Base-by-base conservation (phyloP, 2,329 filamentous ascomycete genomes). In the Cytospora piceicola region DNA sequence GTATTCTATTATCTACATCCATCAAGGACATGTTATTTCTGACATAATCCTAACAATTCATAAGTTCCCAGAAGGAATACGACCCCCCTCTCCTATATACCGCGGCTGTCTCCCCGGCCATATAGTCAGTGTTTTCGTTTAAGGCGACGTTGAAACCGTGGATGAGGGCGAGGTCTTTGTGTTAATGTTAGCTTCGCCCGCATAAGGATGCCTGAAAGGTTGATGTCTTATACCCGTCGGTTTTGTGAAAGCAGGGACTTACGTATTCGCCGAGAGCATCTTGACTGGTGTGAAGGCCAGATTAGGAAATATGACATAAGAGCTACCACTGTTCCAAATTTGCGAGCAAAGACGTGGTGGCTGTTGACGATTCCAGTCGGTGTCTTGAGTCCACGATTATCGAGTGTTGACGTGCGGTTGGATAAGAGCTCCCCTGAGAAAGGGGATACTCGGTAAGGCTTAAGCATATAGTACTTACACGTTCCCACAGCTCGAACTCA, bases 61-160 rank as follows among this genome's bases (percentile, higher is more conserved):
- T n/a, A 7, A 59, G 34, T 12, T 59, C 27, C 42, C 57, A 59
- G 29, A 34, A 59, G 22, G 34, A 32, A 15, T 59, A 51, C 27
- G 57, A 59, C 11, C 57, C 57, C 57, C 57, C 51, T 8, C 24
- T 32, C 27, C 57, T 39, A 2, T 24, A 34, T 2, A 42, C 57
- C 3, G 57, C 57, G 9, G 42, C 24, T 34, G 12, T 52, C 24
- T 51, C 14, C 14, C 58, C 42, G 51, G 20, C 15, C 7, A 52
- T 51, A 12, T 51, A 60, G 42, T 42, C 58, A 17, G 29, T 60
- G 42, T 15, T 11, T n/a, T 52, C 58, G 30, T 60, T 46, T 27
- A 60, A 60, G 8, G 39, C 52, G 42, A 36, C 49, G 42, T 60
- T 60, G 2, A 2, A 42, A 17, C 58, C 42, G 20, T 60, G 49